A percentile compares a stretch with the other conserved stretches of the same genome.
Conservation (phyloP, 2,329 filamentous ascomycete species). For the Aspergillus calidoustus region DNA sequence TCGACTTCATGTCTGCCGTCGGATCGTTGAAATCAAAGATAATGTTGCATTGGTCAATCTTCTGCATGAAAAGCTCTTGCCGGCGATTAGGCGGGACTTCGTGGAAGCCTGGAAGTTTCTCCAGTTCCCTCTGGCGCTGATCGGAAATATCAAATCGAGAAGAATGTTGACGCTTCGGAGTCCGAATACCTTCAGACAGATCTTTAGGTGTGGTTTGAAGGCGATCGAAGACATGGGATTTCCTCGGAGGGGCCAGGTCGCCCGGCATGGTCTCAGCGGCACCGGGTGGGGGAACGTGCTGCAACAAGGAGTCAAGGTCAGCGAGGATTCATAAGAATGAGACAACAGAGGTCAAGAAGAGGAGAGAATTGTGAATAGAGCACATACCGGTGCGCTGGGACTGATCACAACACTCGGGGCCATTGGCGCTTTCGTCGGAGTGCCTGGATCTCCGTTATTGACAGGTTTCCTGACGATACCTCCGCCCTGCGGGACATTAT, state of each 20-base stretch:
- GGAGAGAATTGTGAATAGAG: neutral
- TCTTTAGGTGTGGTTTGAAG: conserved; percentile 95
- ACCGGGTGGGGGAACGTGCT: conserved; percentile 92
- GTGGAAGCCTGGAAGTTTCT: conserved; percentile 97
- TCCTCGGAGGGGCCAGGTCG: conserved; percentile 93
- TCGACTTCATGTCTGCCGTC: conserved; percentile 98
- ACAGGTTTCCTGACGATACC: conserved; percentile 38
- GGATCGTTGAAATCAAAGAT: conserved; percentile 99
- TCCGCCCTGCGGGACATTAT: conserved; percentile 44
- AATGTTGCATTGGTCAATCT: conserved; percentile 99
- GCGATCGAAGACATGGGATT: conserved; percentile 85
- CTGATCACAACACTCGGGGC: conserved; percentile 93
- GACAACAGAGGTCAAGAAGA: neutral
- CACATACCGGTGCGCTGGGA: conserved; percentile 81
- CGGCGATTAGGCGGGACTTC: conserved; percentile 93
- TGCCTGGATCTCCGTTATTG: conserved; percentile 58
- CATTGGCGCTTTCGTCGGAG: conserved; percentile 66
- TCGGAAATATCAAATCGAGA: conserved; percentile 98
- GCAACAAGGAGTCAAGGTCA: conserved; percentile 12
- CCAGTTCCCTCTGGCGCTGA: conserved; percentile 82
- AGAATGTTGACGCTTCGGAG: conserved; percentile 94
- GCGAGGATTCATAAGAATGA: neutral
- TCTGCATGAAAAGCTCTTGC: conserved; percentile 98
- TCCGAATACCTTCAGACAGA: conserved; percentile 91
- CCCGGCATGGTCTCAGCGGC: conserved; percentile 97